Conservation (phyloP, 345 rosid species). For the Heritiera littoralis region DNA sequence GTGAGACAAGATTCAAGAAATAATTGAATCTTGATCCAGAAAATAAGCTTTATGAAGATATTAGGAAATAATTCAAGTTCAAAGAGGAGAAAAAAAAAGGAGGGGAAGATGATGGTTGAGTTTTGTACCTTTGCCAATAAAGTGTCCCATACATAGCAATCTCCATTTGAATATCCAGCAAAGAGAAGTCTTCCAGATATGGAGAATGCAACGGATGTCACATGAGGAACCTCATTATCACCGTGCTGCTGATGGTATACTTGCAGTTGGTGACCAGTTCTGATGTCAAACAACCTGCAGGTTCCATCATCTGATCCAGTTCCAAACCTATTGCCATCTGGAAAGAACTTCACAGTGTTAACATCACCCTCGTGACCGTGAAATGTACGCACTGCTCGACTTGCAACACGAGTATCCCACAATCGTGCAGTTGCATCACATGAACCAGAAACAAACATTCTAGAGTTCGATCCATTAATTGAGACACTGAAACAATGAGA, state of each 20-base stretch:
- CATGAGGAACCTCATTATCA: conserved; percentile 54
- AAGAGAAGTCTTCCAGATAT: conserved; percentile 95
- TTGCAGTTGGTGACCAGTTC: conserved; percentile 94
- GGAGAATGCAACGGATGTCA: conserved; percentile 88
- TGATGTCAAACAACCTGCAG: conserved; percentile 88
- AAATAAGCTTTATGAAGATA: background rate
- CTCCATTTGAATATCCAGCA: conserved; percentile 74
- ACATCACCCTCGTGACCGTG: conserved; percentile 97
- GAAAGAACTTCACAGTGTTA: conserved; percentile 87
- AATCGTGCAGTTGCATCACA: conserved; percentile 85
- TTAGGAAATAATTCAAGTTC: background rate
- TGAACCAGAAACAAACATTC: conserved; percentile 89
- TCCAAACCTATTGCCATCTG: conserved; percentile 95
- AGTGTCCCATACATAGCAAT: conserved; percentile 93
- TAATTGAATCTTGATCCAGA: background rate
- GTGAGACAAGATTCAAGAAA: background rate
- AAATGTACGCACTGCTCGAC: conserved; percentile 84
- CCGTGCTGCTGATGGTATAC: conserved; percentile 59
- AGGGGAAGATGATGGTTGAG: background rate
- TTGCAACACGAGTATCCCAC: conserved; percentile 98
- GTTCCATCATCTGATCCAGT: conserved; percentile 97
- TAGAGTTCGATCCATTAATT: conserved; percentile 69
- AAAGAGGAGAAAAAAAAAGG: background rate
- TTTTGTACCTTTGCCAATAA: conserved; percentile 75
- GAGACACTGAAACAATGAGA: conserved; percentile 66